A percentile compares a stretch with the other conserved stretches of the same genome.
Evolutionary conservation across 306 rosid genomes (phyloP).

Genomic region (Vicia sativa): DNA sequence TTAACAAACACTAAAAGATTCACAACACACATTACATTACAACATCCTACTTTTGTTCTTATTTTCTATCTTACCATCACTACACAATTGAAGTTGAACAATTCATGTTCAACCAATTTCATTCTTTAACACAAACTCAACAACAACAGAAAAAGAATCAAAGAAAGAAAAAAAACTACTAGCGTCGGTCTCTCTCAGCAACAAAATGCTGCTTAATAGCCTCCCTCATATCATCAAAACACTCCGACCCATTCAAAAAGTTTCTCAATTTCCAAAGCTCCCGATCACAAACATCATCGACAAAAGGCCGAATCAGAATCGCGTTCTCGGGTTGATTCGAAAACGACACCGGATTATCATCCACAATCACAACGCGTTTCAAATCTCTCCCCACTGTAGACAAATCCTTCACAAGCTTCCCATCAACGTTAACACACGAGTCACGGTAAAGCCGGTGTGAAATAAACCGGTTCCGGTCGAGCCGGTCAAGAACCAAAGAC

Average conservation of each 20-base stretch:
- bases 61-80: no score
- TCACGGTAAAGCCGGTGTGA: slow-evolving; percentile 82
- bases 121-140: no score
- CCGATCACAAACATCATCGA: slow-evolving; percentile 59
- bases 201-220: slow-evolving; percentile 58
- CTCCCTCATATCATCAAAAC: slow-evolving; percentile 72
- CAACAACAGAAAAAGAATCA: no score
- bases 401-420: slow-evolving; percentile 82
- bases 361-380: slow-evolving; percentile 68
- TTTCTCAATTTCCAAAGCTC: slow-evolving; percentile 59
- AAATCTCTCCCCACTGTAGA: slow-evolving; percentile 64
- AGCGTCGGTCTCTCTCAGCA: slow-evolving; percentile 3
- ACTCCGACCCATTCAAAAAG: slow-evolving; percentile 58
- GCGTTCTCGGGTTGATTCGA: slow-evolving; percentile 76
- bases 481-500: slow-evolving; percentile 68
- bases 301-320: slow-evolving; percentile 61
- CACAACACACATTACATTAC: no score
- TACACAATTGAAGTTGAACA: no score
- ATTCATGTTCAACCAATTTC: no score
- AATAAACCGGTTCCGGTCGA: slow-evolving; percentile 59
- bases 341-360: slow-evolving; percentile 83
- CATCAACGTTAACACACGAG: slow-evolving; percentile 64
- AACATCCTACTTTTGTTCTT: no score
- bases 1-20: no score
- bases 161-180: neutral